A percentile compares a stretch with the other conserved stretches of the same genome.
These are phyloP conservation scores for Trichoderma sp. DNA, from an alignment of 2,329 filamentous ascomycete species.

Conservation along the genomic window DNA sequence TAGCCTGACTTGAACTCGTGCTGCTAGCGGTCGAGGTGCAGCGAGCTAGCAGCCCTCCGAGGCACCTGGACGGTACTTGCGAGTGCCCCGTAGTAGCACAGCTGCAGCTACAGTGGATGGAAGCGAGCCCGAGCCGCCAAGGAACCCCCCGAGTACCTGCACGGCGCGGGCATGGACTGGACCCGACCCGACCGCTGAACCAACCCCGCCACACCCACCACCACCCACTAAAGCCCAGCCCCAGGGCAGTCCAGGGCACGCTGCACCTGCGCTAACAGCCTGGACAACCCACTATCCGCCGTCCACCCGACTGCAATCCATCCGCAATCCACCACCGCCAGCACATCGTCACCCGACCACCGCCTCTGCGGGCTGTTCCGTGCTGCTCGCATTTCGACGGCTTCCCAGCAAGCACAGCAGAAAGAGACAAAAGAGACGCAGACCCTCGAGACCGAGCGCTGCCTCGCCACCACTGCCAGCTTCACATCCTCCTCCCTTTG, in stretches of 20 bases:
- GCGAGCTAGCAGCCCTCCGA: background rate
- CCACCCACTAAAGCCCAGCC: background rate
- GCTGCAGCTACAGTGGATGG: background rate
- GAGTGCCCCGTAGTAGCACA: no score
- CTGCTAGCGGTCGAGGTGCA: constrained; percentile 7
- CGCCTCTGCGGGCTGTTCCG: constrained; percentile 12
- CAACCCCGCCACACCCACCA: constrained; percentile 21
- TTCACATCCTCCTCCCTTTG: constrained; percentile 2
- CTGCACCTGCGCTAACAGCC: no score
- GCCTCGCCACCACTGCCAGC: constrained; percentile 12
- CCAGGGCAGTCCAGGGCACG: no score
- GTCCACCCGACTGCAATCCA: background rate
- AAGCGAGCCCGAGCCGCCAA: no score
- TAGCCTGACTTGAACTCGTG: background rate
- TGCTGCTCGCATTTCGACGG: background rate
- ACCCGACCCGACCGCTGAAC: background rate
- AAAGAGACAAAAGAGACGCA: constrained; percentile 6
- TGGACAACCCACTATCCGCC: background rate
- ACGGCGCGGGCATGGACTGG: no score
- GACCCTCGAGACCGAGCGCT: background rate
- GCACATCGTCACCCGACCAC: constrained; percentile 25
- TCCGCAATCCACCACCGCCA: constrained; percentile 21
- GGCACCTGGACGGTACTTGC: background rate
- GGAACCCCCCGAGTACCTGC: no score
- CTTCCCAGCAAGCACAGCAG: background rate